Base-by-base conservation (phyloP, 345 rosid genomes). In the Eucalyptus microcorys region DNA sequence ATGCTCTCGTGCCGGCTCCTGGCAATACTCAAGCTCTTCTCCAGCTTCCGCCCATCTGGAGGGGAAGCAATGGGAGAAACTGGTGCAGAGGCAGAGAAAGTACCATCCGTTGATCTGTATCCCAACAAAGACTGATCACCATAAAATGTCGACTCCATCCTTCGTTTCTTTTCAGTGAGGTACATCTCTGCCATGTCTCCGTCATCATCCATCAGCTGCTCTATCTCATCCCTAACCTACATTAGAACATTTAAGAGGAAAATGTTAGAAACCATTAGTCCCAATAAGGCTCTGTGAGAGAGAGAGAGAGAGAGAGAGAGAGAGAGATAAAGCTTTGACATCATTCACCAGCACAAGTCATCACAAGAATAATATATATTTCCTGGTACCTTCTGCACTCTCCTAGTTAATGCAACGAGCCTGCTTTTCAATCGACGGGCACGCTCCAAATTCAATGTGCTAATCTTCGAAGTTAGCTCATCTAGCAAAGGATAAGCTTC, bases 121-220 rank as follows among this genome's bases (percentile, higher is more conserved):
- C 97, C 99, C 87, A 94, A 71, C 88, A 94, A 15, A 66, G 98
- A 95, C 89, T 92, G 99, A 87, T 98, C 99, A 87, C 98, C 97
- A 53, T 93, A 96, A 76, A 97, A 90, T 88, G 94, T 89, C 53
- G 98, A 92, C 88, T 97, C 99, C 96, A 95, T 94, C 88, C 99
- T 94, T 50, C 88, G 94, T 92, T 98, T 98, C 94, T 98, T 98
- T 93, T 98, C 99, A 7, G 99, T 97, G 42, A 98, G 98, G 93
- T 95, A 96, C 99, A 98, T 96, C 93, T 98, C 99, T 6, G 99
- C 99, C 99, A 98, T 97, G 91, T 98, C 99, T 61, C 99, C 99
- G 88, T 98, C 99, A 93, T 98, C 99, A 92, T 98, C 99, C 99
- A 98, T 98, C 57, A 98, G 96, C 93, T 98, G 99, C 90, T 98